Percentiles rank a stretch among this genome's conserved stretches.
These are phyloP conservation scores for Boletus rubroflammeus DNA, from an alignment of 768 basidiomycete species.

Conservation along the genomic window DNA sequence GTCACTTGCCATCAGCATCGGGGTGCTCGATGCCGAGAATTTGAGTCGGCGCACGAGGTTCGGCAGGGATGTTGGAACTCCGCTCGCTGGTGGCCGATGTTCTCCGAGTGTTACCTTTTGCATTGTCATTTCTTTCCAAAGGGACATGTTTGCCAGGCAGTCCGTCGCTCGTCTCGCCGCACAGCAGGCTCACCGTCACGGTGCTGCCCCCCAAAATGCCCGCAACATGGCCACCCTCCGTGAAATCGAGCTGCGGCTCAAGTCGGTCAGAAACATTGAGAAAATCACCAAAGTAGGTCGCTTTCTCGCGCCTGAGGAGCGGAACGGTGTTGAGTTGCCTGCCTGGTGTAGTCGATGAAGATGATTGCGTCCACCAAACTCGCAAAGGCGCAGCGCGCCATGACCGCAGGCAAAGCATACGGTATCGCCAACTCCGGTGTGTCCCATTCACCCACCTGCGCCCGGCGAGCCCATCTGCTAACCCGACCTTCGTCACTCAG, in stretches of 20 bases:
- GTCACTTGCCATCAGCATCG: constrained; percentile 7
- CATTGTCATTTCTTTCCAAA: constrained; percentile 1
- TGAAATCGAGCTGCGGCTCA: constrained; percentile 93
- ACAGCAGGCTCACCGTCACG: constrained; percentile 38
- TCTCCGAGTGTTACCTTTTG: constrained; percentile 17
- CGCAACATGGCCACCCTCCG: constrained; percentile 96
- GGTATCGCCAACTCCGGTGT: constrained; percentile 87
- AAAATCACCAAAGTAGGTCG: constrained; percentile 94
- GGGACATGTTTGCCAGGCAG: constrained; percentile 48
- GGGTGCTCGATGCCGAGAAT: constrained; percentile 23
- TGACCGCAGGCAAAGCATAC: constrained; percentile 88
- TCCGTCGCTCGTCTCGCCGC: constrained; percentile 42
- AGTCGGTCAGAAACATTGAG: constrained; percentile 97
- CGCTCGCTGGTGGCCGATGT: constrained; percentile 40
- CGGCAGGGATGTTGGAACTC: constrained; percentile 19
- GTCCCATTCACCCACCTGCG: constrained; percentile 9
- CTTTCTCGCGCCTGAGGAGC: background rate
- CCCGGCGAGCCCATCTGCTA: background rate
- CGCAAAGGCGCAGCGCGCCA: constrained; percentile 90
- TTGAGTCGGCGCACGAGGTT: constrained; percentile 22
- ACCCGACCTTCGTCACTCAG: constrained; percentile 38
- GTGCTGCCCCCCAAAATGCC: constrained; percentile 44
- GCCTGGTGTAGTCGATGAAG: constrained; percentile 79
- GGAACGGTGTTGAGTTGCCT: constrained; percentile 1
- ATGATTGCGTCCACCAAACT: constrained; percentile 99